Conservation (phyloP, 768 basidiomycete species). For the Hypholoma fasciculare region DNA sequence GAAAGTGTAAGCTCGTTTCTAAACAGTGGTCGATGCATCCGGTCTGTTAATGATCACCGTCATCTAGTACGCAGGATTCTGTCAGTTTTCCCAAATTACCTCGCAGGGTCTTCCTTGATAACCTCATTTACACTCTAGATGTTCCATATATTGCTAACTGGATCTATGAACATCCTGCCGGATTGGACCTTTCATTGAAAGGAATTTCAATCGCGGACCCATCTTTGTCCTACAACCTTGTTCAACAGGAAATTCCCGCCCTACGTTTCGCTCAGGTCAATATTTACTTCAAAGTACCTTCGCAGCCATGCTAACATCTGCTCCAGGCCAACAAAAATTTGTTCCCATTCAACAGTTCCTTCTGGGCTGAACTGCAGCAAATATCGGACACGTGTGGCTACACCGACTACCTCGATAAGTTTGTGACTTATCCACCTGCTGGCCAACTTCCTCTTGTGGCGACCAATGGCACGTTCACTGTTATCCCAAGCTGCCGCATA, state of each 20-base stretch:
- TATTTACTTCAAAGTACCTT: neutral
- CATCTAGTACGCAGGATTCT: slow-evolving; percentile 68
- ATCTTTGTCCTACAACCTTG: slow-evolving; percentile 46
- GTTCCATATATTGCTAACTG: slow-evolving; percentile 66
- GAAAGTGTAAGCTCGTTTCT: slow-evolving; percentile 54
- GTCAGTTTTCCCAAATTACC: slow-evolving; percentile 33
- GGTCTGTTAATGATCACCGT: neutral
- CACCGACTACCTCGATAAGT: slow-evolving; percentile 56
- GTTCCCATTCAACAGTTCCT: slow-evolving; percentile 59
- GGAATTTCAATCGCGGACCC: slow-evolving; percentile 66
- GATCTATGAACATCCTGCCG: slow-evolving; percentile 60
- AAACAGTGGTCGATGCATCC: neutral
- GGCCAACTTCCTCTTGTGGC: slow-evolving; percentile 59
- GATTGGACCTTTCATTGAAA: slow-evolving; percentile 50
- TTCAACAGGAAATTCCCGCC: slow-evolving; percentile 66
- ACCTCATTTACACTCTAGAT: slow-evolving; percentile 15
- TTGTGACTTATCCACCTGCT: slow-evolving; percentile 64
- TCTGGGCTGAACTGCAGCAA: slow-evolving; percentile 52
- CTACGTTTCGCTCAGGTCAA: slow-evolving; percentile 53
- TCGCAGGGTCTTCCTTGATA: neutral
- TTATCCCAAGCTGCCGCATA: slow-evolving; percentile 41
- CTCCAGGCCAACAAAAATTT: slow-evolving; percentile 53
- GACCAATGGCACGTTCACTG: slow-evolving; percentile 40
- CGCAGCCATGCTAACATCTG: neutral
- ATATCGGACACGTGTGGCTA: slow-evolving; percentile 58